phyloP scores from a whole-genome alignment of 257 asterid species.

The Nyctanthes arbortristis region DNA sequence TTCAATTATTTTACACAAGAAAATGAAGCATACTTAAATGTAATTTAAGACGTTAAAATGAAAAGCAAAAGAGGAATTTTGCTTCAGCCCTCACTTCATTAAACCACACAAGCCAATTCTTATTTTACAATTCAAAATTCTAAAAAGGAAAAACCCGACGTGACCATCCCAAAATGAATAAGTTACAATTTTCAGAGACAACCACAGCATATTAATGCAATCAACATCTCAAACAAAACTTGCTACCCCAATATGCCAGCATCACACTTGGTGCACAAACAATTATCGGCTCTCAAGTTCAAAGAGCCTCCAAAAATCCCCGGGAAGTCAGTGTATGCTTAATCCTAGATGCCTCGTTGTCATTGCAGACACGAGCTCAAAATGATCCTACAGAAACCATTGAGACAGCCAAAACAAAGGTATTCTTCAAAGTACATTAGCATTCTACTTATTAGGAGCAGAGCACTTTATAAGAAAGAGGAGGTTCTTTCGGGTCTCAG shows the following conservation, averaged over 20 bases:
- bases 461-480: background rate
- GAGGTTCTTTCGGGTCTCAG: background rate
- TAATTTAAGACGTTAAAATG: too few relatives aligned
- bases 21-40: too few relatives aligned
- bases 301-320: background rate
- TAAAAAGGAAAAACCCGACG: too few relatives aligned
- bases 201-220: background rate
- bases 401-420: background rate
- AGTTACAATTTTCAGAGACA: background rate
- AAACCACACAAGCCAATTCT: too few relatives aligned
- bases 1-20: too few relatives aligned
- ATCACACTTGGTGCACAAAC: background rate
- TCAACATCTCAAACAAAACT: background rate
- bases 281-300: background rate
- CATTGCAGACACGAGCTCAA: background rate
- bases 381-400: background rate
- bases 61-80: too few relatives aligned
- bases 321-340: background rate
- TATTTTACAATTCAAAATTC: too few relatives aligned
- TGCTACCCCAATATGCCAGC: background rate
- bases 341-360: background rate
- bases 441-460: background rate
- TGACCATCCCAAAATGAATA: too few relatives aligned
- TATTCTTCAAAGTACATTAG: background rate
- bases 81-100: too few relatives aligned